Percentiles rank a stretch among this genome's conserved stretches.
Conservation (phyloP, 2,329 filamentous ascomycete genomes). For the Venturia effusa region DNA sequence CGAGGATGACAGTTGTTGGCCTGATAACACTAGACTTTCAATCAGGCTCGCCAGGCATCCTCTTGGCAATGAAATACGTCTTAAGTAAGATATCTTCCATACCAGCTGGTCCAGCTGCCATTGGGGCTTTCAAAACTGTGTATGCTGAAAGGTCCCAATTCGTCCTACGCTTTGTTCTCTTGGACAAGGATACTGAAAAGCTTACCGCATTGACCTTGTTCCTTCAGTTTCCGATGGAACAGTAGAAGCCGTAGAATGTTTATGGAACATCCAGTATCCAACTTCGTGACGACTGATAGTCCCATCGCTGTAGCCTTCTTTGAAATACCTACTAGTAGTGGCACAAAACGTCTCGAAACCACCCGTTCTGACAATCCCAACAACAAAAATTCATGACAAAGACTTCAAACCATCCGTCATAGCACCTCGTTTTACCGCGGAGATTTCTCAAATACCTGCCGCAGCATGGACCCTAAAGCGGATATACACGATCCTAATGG, state of each 20-base stretch:
- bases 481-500: neutral
- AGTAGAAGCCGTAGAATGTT: neutral
- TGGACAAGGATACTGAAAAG: neutral
- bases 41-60: too few relatives aligned
- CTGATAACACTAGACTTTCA: too few relatives aligned
- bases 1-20: too few relatives aligned
- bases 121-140: too few relatives aligned
- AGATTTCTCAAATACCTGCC: neutral
- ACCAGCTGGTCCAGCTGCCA: too few relatives aligned
- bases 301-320: neutral
- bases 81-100: too few relatives aligned
- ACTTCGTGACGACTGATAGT: too few relatives aligned
- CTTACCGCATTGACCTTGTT: neutral
- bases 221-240: neutral
- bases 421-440: neutral
- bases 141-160: too few relatives aligned
- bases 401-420: neutral
- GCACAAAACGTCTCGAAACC: neutral
- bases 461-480: neutral
- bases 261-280: neutral
- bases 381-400: neutral
- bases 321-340: too few relatives aligned
- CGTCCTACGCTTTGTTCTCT: neutral
- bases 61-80: too few relatives aligned
- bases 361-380: neutral